phyloP scores from a whole-genome alignment of 495 filamentous ascomycete genomes.

The Alectoria sarmentosa region DNA sequence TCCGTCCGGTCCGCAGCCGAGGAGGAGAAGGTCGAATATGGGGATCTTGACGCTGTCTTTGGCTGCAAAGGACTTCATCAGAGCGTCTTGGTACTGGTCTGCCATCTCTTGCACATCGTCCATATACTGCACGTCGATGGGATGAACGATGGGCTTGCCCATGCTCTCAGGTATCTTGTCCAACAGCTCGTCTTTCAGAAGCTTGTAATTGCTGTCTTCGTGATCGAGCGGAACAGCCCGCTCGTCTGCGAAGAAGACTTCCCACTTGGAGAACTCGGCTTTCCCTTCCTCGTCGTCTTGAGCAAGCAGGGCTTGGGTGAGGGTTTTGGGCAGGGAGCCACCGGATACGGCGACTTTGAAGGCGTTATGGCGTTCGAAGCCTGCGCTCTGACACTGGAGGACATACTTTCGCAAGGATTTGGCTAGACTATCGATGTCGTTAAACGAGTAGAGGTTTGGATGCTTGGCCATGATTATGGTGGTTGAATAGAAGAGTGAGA shows the following conservation, averaged over 20 bases:
- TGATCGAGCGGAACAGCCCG: conserved; percentile 87
- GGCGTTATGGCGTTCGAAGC: conserved; percentile 65
- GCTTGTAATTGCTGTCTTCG: conserved; percentile 85
- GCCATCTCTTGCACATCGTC: conserved; percentile 86
- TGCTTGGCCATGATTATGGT: conserved; percentile 57
- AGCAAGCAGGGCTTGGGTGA: conserved; percentile 72
- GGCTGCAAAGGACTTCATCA: conserved; percentile 75
- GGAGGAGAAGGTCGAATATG: conserved; percentile 86
- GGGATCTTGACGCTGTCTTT: conserved; percentile 85
- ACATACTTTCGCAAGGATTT: conserved; percentile 71
- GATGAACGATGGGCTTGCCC: conserved; percentile 61
- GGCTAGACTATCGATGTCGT: conserved; percentile 58
- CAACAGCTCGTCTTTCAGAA: conserved; percentile 79
- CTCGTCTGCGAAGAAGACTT: conserved; percentile 98
- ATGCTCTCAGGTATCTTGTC: conserved; percentile 69
- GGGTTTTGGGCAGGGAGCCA: conserved; percentile 82
- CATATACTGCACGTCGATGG: conserved; percentile 66
- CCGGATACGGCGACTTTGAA: conserved; percentile 94
- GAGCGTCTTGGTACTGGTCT: conserved; percentile 84
- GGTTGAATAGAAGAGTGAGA: neutral
- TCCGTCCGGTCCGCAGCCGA: conserved; percentile 91
- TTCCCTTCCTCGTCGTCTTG: conserved; percentile 48
- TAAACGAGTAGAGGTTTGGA: conserved; percentile 82
- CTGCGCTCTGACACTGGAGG: conserved; percentile 67
- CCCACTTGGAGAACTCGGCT: conserved; percentile 79